A percentile compares a stretch with the other conserved stretches of the same genome.
phyloP scores from a whole-genome alignment of 139 green algal species.

The Raphidocelis subcapitata region DNA sequence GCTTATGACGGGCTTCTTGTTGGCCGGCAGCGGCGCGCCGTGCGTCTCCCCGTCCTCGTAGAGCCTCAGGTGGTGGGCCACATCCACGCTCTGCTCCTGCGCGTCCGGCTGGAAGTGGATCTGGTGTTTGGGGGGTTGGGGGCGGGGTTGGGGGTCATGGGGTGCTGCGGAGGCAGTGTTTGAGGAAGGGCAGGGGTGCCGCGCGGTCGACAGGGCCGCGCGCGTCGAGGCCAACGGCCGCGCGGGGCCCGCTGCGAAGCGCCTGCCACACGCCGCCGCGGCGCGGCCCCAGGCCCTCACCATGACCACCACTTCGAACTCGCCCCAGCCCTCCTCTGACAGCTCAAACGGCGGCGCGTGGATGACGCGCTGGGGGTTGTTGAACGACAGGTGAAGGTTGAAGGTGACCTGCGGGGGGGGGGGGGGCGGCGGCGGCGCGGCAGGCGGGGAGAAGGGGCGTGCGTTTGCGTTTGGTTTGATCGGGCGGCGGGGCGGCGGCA shows the following conservation, averaged over 20 bases:
- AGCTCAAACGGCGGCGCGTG: constrained; percentile 61
- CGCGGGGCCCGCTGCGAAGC: too few species aligned
- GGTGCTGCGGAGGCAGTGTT: background rate
- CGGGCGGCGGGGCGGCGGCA: too few species aligned
- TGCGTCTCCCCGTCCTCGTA: constrained; percentile 68
- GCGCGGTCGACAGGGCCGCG: background rate
- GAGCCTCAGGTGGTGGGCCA: constrained; percentile 84
- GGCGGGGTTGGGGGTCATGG: too few species aligned
- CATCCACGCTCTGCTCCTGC: constrained; percentile 61
- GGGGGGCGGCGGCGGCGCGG: too few species aligned
- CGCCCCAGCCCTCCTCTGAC: constrained; percentile 94
- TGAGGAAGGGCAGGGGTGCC: too few species aligned
- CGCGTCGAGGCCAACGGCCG: background rate
- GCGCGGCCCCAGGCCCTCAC: constrained; percentile 32
- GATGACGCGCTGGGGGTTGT: constrained; percentile 64
- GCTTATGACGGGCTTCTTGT: too few species aligned
- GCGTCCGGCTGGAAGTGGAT: constrained; percentile 75
- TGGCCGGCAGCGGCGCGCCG: background rate
- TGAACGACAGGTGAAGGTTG: constrained; percentile 89
- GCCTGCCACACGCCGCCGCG: too few species aligned
- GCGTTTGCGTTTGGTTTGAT: too few species aligned
- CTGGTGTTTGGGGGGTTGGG: constrained; percentile 23
- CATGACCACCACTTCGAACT: constrained; percentile 90
- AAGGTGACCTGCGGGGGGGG: constrained; percentile 78
- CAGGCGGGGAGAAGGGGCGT: too few species aligned